Evolutionary conservation across 208 protist species (phyloP).

Genomic region (Trypanosoma boissoni): DNA sequence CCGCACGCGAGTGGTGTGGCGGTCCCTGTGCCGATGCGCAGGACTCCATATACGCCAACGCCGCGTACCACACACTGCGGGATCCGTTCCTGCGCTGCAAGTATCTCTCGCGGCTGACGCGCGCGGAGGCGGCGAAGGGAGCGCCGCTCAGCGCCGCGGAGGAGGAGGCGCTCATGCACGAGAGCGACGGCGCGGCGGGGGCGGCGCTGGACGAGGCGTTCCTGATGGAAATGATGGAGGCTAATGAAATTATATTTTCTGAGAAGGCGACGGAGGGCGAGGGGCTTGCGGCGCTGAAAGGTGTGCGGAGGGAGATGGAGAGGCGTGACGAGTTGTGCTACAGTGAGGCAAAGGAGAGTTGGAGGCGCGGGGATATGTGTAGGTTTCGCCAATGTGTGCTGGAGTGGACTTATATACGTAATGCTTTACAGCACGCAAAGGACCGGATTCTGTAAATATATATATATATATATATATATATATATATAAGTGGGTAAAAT

Average conservation of each 20-base stretch:
- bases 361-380: conserved; percentile 35
- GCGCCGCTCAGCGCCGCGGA: conserved; percentile 41
- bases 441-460: conserved; percentile 36
- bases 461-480: background rate
- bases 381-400: conserved; percentile 43
- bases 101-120: conserved; percentile 58
- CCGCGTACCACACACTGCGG: conserved; percentile 66
- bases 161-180: conserved; percentile 56
- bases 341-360: conserved; percentile 28
- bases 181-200: conserved; percentile 38
- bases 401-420: conserved; percentile 82
- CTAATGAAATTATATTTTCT: conserved; percentile 76
- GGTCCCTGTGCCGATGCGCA: conserved; percentile 20
- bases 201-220: conserved; percentile 53
- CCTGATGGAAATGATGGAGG: conserved; percentile 68
- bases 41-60: conserved; percentile 72
- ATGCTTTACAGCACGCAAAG: conserved; percentile 60
- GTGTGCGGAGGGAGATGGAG: conserved; percentile 60
- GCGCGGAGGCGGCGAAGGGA: conserved; percentile 40
- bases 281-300: conserved; percentile 36
- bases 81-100: conserved; percentile 75
- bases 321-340: conserved; percentile 63
- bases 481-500: background rate
- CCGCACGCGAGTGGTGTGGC: too few relatives aligned
- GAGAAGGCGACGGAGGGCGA: conserved; percentile 39